Evolutionary conservation across 768 basidiomycete species (phyloP), one percentile per base, ranked within the genome.

Genomic region (Podaxis rugospora): DNA sequence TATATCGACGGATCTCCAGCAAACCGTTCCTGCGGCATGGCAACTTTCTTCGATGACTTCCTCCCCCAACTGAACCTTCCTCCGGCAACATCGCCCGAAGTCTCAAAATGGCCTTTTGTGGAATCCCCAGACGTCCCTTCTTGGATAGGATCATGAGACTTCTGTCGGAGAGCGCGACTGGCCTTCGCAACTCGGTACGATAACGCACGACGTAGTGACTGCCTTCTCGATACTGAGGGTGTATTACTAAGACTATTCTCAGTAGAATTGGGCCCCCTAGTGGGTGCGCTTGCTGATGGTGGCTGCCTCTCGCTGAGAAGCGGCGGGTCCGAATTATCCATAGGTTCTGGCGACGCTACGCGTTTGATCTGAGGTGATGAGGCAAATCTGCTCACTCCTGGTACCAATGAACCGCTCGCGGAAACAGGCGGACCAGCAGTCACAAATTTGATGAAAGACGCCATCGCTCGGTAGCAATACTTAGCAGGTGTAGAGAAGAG

Each of bases 401-500:
- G n/a, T 5, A 53, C 36, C 21, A 56, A 21, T 14, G 62, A 59
- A 2, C 49, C 59, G 21, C 52, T 51, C 14, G 53, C 23, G 9
- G 56, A 57, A 36, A 62, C 28, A n/a, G 56, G 51, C 9, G 67
- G 60, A 37, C 66, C 67, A 5, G 67, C 83, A 0, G 87, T 90
- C 21, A 88, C 83, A 52, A 86, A 77, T 66, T 84, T 88, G 64
- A 76, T 79, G 70, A 93, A 93, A 6, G 75, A 77, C 18, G 91
- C 89, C 53, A 92, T 87, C 2, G 87, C 86, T 36, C 91, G 84
- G 72, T 86, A 90, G 68, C 90, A 92, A 66, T 81, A 93, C 67
- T 92, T 92, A 7, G 82, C 90, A 2, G 89, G 89, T 1, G 85
- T 89, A 3, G 88, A 87, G 70, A 91, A 90, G 1, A 86, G 76